Conservation (phyloP, 2,329 filamentous ascomycete species). For the Botrytis sinoallii region DNA sequence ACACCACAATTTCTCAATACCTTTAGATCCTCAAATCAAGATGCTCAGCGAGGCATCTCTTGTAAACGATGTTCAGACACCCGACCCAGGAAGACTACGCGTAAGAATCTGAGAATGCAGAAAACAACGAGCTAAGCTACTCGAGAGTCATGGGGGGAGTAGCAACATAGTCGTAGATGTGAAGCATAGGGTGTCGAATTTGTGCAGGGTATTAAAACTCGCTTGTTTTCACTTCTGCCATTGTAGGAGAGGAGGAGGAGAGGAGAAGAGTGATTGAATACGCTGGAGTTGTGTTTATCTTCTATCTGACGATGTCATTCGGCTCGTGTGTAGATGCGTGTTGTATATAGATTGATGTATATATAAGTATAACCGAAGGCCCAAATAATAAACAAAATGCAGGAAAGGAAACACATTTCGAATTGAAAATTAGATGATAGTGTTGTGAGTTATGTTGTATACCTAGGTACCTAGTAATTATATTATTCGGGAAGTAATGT, state of each 20-base stretch:
- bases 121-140: background rate
- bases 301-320: accelerated
- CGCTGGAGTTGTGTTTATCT: background rate
- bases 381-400: background rate
- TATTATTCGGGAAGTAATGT: background rate
- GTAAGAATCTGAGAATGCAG: background rate
- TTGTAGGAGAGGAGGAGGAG: too few species aligned
- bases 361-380: background rate
- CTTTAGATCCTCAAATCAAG: background rate
- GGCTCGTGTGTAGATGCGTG: background rate
- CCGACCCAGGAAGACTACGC: accelerated
- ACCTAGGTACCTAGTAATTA: too few species aligned
- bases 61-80: accelerated
- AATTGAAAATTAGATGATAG: too few species aligned
- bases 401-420: background rate
- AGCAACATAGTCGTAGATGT: background rate
- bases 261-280: too few species aligned
- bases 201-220: background rate
- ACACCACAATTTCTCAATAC: background rate
- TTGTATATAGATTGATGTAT: background rate
- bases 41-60: background rate
- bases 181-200: background rate
- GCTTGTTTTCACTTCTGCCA: too few species aligned
- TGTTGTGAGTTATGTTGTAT: too few species aligned
- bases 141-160: background rate